Evolutionary conservation across 306 rosid genomes (phyloP).

Genomic region (Medicago lupulina): DNA sequence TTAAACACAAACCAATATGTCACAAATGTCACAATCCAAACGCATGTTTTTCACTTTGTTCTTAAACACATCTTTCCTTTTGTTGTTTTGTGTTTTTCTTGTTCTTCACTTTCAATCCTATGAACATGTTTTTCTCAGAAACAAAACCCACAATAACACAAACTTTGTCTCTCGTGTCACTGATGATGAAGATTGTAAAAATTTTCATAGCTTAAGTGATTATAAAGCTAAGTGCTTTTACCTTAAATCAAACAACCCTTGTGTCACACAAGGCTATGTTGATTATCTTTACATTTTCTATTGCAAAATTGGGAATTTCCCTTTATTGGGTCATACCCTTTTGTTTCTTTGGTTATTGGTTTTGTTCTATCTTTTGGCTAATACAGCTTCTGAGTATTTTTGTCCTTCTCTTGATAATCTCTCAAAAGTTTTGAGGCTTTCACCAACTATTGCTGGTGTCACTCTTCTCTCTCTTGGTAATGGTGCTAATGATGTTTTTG

Average conservation of each 20-base stretch:
- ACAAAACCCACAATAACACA: background rate
- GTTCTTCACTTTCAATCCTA: constrained; percentile 44
- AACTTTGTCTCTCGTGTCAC: background rate
- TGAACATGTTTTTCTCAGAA: constrained; percentile 39
- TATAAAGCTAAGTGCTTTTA: constrained; percentile 52
- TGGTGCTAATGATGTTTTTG: constrained; percentile 61
- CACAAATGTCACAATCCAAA: constrained; percentile 32
- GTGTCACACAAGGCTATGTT: constrained; percentile 58
- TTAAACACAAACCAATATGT: background rate
- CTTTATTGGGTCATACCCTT: constrained; percentile 50
- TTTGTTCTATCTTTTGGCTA: constrained; percentile 56
- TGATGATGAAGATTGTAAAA: constrained; percentile 43
- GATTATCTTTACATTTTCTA: constrained; percentile 62
- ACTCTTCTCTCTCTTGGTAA: constrained; percentile 66
- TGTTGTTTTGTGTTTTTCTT: constrained; percentile 46
- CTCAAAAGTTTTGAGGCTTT: constrained; percentile 52
- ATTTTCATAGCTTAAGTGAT: constrained; percentile 45
- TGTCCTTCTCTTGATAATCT: constrained; percentile 62
- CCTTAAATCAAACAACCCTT: constrained; percentile 53
- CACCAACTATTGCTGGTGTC: constrained; percentile 68
- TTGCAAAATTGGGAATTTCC: constrained; percentile 56
- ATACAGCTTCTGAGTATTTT: constrained; percentile 64
- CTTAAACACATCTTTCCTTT: constrained; percentile 53
- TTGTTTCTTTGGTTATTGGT: constrained; percentile 59
- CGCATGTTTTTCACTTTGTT: constrained; percentile 50